Evolutionary conservation across 208 protist species (phyloP).

Genomic region (Wallacemonas sp.): DNA sequence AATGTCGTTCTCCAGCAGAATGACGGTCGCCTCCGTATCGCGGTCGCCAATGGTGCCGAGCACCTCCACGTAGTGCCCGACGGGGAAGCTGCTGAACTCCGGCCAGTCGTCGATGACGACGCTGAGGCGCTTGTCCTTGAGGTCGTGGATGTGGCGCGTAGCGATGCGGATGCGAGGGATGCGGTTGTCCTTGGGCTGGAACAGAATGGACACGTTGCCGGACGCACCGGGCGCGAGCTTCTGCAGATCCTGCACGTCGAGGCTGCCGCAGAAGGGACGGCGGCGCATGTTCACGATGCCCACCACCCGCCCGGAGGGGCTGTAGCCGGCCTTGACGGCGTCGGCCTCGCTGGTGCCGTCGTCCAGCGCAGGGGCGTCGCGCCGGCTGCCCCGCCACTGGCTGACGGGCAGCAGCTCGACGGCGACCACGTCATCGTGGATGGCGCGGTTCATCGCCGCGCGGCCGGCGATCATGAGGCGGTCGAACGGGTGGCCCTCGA

Average conservation of each 20-base stretch:
- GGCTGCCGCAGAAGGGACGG: constrained; percentile 85
- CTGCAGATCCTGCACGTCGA: constrained; percentile 75
- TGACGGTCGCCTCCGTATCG: constrained; percentile 94
- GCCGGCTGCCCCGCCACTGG: constrained; percentile 36
- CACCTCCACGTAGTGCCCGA: constrained; percentile 93
- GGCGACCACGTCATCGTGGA: constrained; percentile 84
- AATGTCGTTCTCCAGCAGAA: constrained; percentile 94
- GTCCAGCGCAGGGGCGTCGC: constrained; percentile 29
- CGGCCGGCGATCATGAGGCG: constrained; percentile 78
- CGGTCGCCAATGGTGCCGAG: constrained; percentile 94
- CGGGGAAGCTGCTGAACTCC: constrained; percentile 86
- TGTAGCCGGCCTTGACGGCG: constrained; percentile 62
- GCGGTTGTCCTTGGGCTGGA: constrained; percentile 86
- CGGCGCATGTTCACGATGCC: constrained; percentile 69
- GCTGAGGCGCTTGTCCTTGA: constrained; percentile 91
- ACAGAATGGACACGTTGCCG: constrained; percentile 79
- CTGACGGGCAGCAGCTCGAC: constrained; percentile 68
- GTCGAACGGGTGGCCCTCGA: constrained; percentile 74
- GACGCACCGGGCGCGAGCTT: constrained; percentile 32
- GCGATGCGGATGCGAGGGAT: constrained; percentile 91
- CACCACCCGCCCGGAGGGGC: constrained; percentile 69
- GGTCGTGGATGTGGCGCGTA: constrained; percentile 69
- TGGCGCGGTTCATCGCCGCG: constrained; percentile 85
- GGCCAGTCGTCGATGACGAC: constrained; percentile 97
- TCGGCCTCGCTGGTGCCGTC: constrained; percentile 44